phyloP scores from a whole-genome alignment of 306 rosid species.

The Adenanthera pavonina region DNA sequence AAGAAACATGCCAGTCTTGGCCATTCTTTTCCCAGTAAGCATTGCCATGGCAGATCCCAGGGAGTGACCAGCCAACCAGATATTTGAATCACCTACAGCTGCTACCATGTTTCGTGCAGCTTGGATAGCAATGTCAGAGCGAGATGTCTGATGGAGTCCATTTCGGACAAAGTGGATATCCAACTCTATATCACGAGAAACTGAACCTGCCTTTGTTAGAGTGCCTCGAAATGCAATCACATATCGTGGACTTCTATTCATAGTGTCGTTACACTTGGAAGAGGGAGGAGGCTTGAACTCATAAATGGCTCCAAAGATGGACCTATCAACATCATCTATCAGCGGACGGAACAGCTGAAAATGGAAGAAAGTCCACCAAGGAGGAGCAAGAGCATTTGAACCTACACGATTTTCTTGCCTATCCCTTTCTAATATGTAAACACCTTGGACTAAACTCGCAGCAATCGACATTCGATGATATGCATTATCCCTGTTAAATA shows the following conservation, averaged over 20 bases:
- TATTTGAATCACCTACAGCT: slow-evolving; percentile 62
- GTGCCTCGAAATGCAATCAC: slow-evolving; percentile 92
- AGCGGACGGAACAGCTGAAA: slow-evolving; percentile 69
- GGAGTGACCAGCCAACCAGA: slow-evolving; percentile 96
- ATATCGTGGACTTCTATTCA: slow-evolving; percentile 64
- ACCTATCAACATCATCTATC: slow-evolving; percentile 76
- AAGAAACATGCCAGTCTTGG: slow-evolving; percentile 58
- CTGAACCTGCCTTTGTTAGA: slow-evolving; percentile 58
- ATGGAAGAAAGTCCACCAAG: slow-evolving; percentile 91
- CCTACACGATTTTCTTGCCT: slow-evolving; percentile 72
- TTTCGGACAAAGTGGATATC: slow-evolving; percentile 65
- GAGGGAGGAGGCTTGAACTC: slow-evolving; percentile 81
- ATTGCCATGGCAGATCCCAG: slow-evolving; percentile 89
- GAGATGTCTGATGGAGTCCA: slow-evolving; percentile 78
- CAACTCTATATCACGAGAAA: slow-evolving; percentile 72
- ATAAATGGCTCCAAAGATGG: slow-evolving; percentile 84
- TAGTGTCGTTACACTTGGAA: slow-evolving; percentile 43
- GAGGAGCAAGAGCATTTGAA: slow-evolving; percentile 70
- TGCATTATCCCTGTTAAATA: slow-evolving; percentile 63
- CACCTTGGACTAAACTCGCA: slow-evolving; percentile 94
- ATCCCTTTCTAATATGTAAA: slow-evolving; percentile 78
- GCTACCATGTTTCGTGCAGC: slow-evolving; percentile 78
- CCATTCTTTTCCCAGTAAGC: slow-evolving; percentile 91
- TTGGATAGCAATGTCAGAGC: slow-evolving; percentile 77
- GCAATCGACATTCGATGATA: slow-evolving; percentile 80